phyloP scores from a whole-genome alignment of 139 green algal genomes.

The Desmodesmus armatus region DNA sequence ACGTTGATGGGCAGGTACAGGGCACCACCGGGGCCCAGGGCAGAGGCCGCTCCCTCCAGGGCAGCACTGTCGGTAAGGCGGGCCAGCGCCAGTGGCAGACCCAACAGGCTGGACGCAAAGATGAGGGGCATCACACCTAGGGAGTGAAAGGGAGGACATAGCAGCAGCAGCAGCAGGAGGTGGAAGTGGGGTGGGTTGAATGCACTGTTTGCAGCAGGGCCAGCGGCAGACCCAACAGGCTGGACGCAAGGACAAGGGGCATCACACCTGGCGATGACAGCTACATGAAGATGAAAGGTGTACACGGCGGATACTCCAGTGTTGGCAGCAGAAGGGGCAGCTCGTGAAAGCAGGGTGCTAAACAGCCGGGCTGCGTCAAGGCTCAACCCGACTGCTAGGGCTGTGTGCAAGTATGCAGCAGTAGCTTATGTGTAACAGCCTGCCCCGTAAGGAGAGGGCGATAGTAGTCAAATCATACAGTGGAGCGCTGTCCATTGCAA shows the following conservation, averaged over 20 bases:
- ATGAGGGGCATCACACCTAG: constrained; percentile 99
- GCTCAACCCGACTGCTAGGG: too few species aligned
- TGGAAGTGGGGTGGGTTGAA: not conserved
- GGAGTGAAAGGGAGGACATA: not conserved
- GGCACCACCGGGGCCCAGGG: constrained; percentile 80
- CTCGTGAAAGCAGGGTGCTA: not conserved
- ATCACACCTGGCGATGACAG: constrained; percentile 85
- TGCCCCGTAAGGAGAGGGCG: not conserved
- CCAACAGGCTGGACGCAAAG: constrained; percentile 95
- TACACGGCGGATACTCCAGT: too few species aligned
- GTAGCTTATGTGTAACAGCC: not conserved
- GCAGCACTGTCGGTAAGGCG: constrained; percentile 77
- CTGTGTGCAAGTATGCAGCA: too few species aligned
- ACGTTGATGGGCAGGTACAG: constrained; percentile 93
- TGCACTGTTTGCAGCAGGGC: too few species aligned
- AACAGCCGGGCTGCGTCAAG: too few species aligned
- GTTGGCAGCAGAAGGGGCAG: not conserved
- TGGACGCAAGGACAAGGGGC: constrained; percentile 98
- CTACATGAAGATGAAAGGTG: too few species aligned
- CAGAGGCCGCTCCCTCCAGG: constrained; percentile 69
- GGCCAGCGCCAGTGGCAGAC: constrained; percentile 85
- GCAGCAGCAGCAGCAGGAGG: not conserved
- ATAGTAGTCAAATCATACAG: not conserved
- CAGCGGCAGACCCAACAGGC: constrained; percentile 74
- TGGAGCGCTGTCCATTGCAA: not conserved